Evolutionary conservation across 495 filamentous ascomycete genomes (phyloP).

Genomic region (Trichoderma virens): DNA sequence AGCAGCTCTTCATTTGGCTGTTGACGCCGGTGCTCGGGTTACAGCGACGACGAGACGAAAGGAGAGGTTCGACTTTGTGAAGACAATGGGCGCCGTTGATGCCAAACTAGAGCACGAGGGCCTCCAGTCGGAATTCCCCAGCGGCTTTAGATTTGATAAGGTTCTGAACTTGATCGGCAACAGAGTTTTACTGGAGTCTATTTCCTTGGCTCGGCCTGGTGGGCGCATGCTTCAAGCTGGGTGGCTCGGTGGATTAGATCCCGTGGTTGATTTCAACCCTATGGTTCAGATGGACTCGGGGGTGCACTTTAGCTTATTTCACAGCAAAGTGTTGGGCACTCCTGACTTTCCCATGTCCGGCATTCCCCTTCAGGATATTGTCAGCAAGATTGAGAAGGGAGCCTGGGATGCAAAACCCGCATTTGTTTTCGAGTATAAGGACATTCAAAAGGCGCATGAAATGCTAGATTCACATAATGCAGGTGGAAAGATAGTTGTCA

Average conservation of each 20-base stretch:
- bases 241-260: conserved; percentile 38
- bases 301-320: conserved; percentile 45
- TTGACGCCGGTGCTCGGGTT: conserved; percentile 31
- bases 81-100: conserved; percentile 24
- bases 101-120: conserved; percentile 21
- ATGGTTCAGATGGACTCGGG: conserved; percentile 39
- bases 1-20: conserved; percentile 38
- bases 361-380: conserved; percentile 36
- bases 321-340: conserved; percentile 33
- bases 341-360: conserved; percentile 35
- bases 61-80: conserved; percentile 23
- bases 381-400: conserved; percentile 22
- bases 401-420: conserved; percentile 24
- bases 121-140: conserved; percentile 14
- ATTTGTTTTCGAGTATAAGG: conserved; percentile 25
- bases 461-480: conserved; percentile 27
- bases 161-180: conserved; percentile 40
- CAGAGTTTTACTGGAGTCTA: conserved; percentile 33
- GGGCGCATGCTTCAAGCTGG: conserved; percentile 37
- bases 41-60: conserved; percentile 32
- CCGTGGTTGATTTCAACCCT: conserved; percentile 40
- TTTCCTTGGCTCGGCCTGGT: conserved; percentile 26
- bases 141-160: conserved; percentile 26
- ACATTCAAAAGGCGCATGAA: conserved; percentile 29
- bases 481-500: conserved; percentile 33